A percentile compares a stretch with the other conserved stretches of the same genome.
Conservation (phyloP, 1,139 yeast genomes). For the Pichia terricola region DNA sequence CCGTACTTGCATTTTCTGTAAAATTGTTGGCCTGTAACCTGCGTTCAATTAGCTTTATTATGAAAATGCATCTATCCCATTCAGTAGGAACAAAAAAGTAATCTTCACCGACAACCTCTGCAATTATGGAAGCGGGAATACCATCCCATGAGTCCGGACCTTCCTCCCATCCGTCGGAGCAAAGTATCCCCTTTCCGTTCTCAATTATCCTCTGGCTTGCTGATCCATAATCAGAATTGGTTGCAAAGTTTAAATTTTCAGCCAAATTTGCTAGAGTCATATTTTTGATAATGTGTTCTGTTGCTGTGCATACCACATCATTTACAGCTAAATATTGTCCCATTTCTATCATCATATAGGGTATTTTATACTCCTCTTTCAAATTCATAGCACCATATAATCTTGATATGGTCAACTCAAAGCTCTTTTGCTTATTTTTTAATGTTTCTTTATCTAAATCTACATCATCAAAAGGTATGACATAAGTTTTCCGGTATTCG, state of each 20-base stretch:
- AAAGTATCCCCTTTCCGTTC: constrained; percentile 35
- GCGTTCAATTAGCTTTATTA: constrained; percentile 31
- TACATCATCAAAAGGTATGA: constrained; percentile 30
- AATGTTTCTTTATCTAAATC: no score
- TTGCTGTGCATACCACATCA: constrained; percentile 35
- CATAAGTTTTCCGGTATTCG: constrained; percentile 13
- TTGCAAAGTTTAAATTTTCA: constrained; percentile 32
- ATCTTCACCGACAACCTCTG: constrained; percentile 37
- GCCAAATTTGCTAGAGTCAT: constrained; percentile 30
- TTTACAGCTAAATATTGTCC: constrained; percentile 40
- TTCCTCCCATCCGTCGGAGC: constrained; percentile 38
- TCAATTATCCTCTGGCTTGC: constrained; percentile 36
- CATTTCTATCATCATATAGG: constrained; percentile 32
- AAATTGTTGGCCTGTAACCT: no score
- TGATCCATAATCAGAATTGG: constrained; percentile 33
- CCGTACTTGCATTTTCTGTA: constrained; percentile 14
- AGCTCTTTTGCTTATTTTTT: constrained; percentile 30
- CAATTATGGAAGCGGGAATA: constrained; percentile 33
- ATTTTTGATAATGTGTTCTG: constrained; percentile 28
- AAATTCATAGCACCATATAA: constrained; percentile 34
- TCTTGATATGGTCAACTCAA: constrained; percentile 35
- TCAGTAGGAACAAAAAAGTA: constrained; percentile 43
- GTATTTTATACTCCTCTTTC: constrained; percentile 25
- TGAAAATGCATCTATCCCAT: constrained; percentile 41
- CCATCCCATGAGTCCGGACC: constrained; percentile 36